These are phyloP conservation scores for Chaetomium globosum DNA, from an alignment of 2,329 filamentous ascomycete genomes.

Conservation along the genomic window DNA sequence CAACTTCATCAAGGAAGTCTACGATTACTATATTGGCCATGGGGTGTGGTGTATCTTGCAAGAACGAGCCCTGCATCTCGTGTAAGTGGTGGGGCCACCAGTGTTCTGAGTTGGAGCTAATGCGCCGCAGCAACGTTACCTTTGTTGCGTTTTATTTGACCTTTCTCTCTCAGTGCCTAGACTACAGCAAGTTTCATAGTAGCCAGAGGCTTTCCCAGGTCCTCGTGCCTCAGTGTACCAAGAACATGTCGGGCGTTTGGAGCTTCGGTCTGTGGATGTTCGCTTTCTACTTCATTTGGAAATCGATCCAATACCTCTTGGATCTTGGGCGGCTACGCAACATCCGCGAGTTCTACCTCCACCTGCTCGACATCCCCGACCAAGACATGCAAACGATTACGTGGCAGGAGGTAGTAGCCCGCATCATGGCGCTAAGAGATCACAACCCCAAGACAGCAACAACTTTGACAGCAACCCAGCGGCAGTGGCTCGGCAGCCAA, in stretches of 20 bases:
- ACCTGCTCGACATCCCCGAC: slow-evolving; percentile 78
- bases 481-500: slow-evolving; percentile 72
- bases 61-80: slow-evolving; percentile 68
- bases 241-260: slow-evolving; percentile 72
- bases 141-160: slow-evolving; percentile 83
- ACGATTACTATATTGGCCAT: slow-evolving; percentile 80
- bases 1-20: slow-evolving; percentile 81
- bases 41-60: slow-evolving; percentile 85
- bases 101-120: slow-evolving; percentile 25
- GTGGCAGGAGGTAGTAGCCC: slow-evolving; percentile 87
- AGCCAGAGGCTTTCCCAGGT: slow-evolving; percentile 60
- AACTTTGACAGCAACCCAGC: slow-evolving; percentile 55
- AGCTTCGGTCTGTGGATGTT: slow-evolving; percentile 82
- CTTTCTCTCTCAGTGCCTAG: slow-evolving; percentile 81
- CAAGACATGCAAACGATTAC: slow-evolving; percentile 91
- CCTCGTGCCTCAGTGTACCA: slow-evolving; percentile 73
- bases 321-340: slow-evolving; percentile 73
- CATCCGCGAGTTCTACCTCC: slow-evolving; percentile 82
- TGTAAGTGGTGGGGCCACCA: slow-evolving; percentile 56
- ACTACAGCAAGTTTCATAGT: slow-evolving; percentile 74
- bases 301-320: slow-evolving; percentile 71
- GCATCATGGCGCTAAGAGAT: slow-evolving; percentile 81
- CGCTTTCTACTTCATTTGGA: slow-evolving; percentile 82
- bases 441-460: slow-evolving; percentile 78
- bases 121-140: slow-evolving; percentile 64